A percentile compares a stretch with the other conserved stretches of the same genome.
Conservation (phyloP, 306 rosid species). For the Vigna nakashimae region DNA sequence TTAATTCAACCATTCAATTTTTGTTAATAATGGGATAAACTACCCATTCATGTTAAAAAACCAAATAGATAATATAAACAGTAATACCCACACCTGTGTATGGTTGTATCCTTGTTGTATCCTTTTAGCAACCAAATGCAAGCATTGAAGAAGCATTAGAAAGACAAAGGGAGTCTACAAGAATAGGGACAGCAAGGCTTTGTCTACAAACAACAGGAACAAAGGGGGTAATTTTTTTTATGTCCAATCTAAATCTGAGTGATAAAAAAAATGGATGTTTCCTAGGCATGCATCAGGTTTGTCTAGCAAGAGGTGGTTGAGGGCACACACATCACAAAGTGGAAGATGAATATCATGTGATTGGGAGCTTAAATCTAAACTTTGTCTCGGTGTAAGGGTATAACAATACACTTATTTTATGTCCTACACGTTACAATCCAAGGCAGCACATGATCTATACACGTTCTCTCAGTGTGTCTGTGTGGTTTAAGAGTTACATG, state of each 20-base stretch:
- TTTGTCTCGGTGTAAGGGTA: conserved; percentile 18
- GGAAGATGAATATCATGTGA: conserved; percentile 46
- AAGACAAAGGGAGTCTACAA: neutral
- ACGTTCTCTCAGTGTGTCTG: conserved; percentile 1
- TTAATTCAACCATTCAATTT: too few relatives aligned
- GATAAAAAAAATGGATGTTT: conserved; percentile 53
- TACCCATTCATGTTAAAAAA: neutral
- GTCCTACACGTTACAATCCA: conserved; percentile 10
- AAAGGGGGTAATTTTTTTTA: neutral
- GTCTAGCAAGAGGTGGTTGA: conserved; percentile 53
- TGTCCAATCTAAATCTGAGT: neutral
- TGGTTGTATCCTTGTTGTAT: neutral
- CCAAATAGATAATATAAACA: neutral
- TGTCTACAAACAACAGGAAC: neutral
- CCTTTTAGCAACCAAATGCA: neutral
- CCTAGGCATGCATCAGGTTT: conserved; percentile 62
- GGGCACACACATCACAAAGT: conserved; percentile 48
- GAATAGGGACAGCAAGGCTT: conserved; percentile 40
- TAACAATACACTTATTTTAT: neutral
- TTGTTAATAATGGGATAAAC: too few relatives aligned
- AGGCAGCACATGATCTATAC: conserved; percentile 32
- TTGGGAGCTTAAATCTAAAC: conserved; percentile 3
- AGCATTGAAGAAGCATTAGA: neutral
- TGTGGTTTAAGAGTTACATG: neutral
- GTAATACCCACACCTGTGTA: neutral